Percentiles rank a stretch among this genome's conserved stretches.
Evolutionary conservation across 2,329 filamentous ascomycete genomes (phyloP).

Genomic region (Dothiorella sarmentorum): DNA sequence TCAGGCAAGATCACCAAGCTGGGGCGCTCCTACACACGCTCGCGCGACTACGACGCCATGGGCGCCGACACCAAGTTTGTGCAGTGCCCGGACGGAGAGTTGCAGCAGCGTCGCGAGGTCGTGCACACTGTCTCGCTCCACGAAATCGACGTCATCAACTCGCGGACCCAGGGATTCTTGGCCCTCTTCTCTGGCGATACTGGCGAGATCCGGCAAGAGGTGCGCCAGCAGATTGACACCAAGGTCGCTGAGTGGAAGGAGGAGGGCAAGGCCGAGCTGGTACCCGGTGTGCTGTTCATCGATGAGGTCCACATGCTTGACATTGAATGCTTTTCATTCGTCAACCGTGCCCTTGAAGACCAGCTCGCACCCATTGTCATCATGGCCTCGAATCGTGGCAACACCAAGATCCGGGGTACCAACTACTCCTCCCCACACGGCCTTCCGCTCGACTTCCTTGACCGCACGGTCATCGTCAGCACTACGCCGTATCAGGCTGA

Average conservation of each 20-base stretch:
- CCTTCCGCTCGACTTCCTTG: conserved; percentile 90
- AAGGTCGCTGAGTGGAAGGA: conserved; percentile 99
- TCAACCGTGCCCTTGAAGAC: conserved; percentile 94
- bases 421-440: conserved; percentile 92
- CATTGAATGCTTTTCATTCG: conserved; percentile 97
- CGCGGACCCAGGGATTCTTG: conserved; percentile 94
- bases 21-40: conserved; percentile 88
- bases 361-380: conserved; percentile 96
- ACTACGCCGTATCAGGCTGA: conserved; percentile 79
- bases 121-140: conserved; percentile 95
- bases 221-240: conserved; percentile 97
- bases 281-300: conserved; percentile 95
- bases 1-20: conserved; percentile 98
- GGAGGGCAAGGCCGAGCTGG: conserved; percentile 97
- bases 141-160: conserved; percentile 99
- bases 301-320: conserved; percentile 99
- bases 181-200: conserved; percentile 97
- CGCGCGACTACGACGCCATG: conserved; percentile 98
- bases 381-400: conserved; percentile 96
- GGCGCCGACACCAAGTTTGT: conserved; percentile 97
- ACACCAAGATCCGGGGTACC: conserved; percentile 87
- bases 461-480: conserved; percentile 93
- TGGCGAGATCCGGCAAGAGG: conserved; percentile 94
- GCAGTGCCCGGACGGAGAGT: conserved; percentile 93
- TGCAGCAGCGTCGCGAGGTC: conserved; percentile 95